Evolutionary conservation across 352 stramenopile species (phyloP).

Genomic region (Phytopythium helicoides): DNA sequence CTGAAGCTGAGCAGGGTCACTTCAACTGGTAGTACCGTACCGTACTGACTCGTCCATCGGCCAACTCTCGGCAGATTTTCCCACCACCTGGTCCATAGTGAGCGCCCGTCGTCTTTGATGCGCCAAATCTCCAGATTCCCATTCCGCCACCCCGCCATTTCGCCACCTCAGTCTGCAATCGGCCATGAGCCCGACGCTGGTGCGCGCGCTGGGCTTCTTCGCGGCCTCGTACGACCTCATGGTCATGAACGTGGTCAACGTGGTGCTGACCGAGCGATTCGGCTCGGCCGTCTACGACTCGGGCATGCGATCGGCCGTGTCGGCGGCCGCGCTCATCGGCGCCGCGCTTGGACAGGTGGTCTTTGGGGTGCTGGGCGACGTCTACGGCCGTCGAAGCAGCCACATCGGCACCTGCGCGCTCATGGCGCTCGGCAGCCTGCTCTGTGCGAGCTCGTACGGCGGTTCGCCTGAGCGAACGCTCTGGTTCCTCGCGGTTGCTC

Average conservation of each 20-base stretch:
- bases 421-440: conserved; percentile 29
- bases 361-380: conserved; percentile 37
- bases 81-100: no score
- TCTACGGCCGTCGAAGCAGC: conserved; percentile 36
- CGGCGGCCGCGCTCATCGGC: conserved; percentile 34
- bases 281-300: conserved; percentile 33
- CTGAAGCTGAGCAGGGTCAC: no score
- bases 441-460: conserved; percentile 28
- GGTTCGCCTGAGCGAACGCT: conserved; percentile 28
- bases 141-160: neutral
- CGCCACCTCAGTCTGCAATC: neutral
- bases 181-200: conserved; percentile 35
- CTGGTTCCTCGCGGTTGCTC: conserved; percentile 36
- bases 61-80: no score
- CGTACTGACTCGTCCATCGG: no score
- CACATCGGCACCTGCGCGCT: conserved; percentile 40
- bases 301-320: conserved; percentile 29
- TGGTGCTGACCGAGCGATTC: conserved; percentile 40
- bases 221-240: conserved; percentile 50
- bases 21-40: no score
- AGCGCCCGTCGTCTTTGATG: neutral
- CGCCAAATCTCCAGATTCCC: neutral
- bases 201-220: conserved; percentile 44
- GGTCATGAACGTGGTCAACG: conserved; percentile 50
- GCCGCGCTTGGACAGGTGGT: conserved; percentile 36